Conservation (phyloP, 2,329 filamentous ascomycete species). For the Scedosporium dehoogii region DNA sequence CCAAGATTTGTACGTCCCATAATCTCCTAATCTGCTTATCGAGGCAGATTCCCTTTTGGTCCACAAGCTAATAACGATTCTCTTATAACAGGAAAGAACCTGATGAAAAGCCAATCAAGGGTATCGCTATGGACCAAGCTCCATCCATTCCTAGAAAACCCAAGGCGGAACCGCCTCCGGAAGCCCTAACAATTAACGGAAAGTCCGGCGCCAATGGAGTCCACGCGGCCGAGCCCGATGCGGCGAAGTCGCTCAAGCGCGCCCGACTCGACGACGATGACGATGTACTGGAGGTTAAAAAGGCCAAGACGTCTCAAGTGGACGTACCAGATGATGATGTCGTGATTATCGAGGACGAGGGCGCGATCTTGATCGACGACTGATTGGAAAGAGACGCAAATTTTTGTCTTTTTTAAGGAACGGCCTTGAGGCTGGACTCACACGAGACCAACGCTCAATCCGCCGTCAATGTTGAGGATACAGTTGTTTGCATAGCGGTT, state of each 20-base stretch:
- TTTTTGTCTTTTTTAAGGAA: constrained; percentile 7
- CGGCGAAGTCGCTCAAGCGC: constrained; percentile 32
- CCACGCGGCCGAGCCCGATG: constrained; percentile 22
- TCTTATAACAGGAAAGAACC: constrained; percentile 27
- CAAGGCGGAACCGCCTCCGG: constrained; percentile 27
- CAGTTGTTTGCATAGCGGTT: constrained; percentile 85
- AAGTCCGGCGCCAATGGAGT: constrained; percentile 27
- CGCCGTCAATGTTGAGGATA: constrained; percentile 76
- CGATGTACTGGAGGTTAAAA: constrained; percentile 14
- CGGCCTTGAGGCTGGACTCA: neutral
- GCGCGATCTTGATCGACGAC: constrained; percentile 59
- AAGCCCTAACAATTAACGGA: constrained; percentile 28
- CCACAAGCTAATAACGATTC: constrained; percentile 13
- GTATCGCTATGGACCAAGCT: constrained; percentile 29
- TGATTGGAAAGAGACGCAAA: constrained; percentile 28
- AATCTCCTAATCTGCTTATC: neutral
- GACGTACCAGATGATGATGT: constrained; percentile 28
- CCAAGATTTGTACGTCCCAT: constrained; percentile 43
- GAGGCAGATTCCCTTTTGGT: no score
- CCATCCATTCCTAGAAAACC: constrained; percentile 43
- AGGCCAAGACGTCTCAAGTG: constrained; percentile 39
- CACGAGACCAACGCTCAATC: constrained; percentile 56
- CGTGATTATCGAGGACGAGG: constrained; percentile 22
- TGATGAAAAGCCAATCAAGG: constrained; percentile 45
- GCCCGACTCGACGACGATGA: constrained; percentile 30